Conservation (phyloP, 1,139 yeast genomes). For the Lodderomyces oxycetoniae region DNA sequence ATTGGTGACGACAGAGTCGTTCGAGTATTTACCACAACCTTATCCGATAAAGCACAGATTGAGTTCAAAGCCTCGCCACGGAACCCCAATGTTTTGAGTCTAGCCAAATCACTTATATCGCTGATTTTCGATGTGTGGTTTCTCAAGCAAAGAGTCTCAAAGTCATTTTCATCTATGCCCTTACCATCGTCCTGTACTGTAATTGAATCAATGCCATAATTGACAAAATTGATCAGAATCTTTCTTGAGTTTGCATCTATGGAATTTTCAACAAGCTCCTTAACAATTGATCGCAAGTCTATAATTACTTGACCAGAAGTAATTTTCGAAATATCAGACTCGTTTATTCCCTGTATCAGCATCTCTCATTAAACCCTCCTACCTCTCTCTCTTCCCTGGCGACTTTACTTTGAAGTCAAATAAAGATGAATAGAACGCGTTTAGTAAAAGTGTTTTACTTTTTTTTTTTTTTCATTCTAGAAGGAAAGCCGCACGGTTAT, state of each 20-base stretch:
- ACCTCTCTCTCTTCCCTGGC: too few relatives aligned
- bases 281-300: slow-evolving; percentile 70
- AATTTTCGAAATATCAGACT: slow-evolving; percentile 58
- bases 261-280: slow-evolving; percentile 83
- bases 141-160: slow-evolving; percentile 56
- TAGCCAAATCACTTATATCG: slow-evolving; percentile 51
- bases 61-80: slow-evolving; percentile 86
- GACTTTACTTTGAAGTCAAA: too few relatives aligned
- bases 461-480: background rate
- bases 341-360: slow-evolving; percentile 33
- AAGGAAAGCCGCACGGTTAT: too few relatives aligned
- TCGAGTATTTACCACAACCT: slow-evolving; percentile 51
- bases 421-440: too few relatives aligned
- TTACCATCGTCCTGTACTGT: slow-evolving; percentile 72
- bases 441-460: background rate
- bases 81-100: slow-evolving; percentile 63
- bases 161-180: slow-evolving; percentile 63
- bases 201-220: slow-evolving; percentile 72
- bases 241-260: slow-evolving; percentile 71
- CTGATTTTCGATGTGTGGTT: slow-evolving; percentile 78
- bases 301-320: slow-evolving; percentile 93
- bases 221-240: slow-evolving; percentile 60
- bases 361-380: too few relatives aligned
- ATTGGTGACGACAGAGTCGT: slow-evolving; percentile 47
- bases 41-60: slow-evolving; percentile 56